A percentile compares a stretch with the other conserved stretches of the same genome.
Conservation (phyloP, 2,329 filamentous ascomycete genomes). For the Ceratocystis papillata region DNA sequence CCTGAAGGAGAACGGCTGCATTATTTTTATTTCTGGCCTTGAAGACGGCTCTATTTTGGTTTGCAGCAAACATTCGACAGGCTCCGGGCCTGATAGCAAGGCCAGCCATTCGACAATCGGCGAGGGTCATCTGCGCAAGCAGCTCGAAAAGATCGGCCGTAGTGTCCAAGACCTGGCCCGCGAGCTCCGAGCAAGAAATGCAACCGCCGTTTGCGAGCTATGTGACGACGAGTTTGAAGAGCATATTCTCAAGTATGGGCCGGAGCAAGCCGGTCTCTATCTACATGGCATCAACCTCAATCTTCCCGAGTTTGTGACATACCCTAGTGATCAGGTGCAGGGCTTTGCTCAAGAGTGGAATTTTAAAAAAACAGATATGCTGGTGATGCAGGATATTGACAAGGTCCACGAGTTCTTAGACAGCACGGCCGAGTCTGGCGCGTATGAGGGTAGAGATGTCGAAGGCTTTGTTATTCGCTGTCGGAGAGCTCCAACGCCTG, state of each 20-base stretch:
- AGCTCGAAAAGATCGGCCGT: conserved; percentile 67
- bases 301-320: conserved; percentile 80
- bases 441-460: conserved; percentile 81
- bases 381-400: conserved; percentile 62
- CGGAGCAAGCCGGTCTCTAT: conserved; percentile 78
- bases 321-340: conserved; percentile 72
- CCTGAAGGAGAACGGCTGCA: conserved; percentile 98
- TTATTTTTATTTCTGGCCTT: conserved; percentile 89
- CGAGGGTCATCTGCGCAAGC: conserved; percentile 68
- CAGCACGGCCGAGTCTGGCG: conserved; percentile 72
- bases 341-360: conserved; percentile 86
- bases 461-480: conserved; percentile 96
- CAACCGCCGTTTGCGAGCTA: conserved; percentile 89
- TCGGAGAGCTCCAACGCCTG: conserved; percentile 49
- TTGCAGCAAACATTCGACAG: conserved; percentile 98
- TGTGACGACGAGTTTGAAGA: conserved; percentile 96
- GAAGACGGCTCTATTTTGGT: conserved; percentile 83
- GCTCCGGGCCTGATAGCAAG: conserved; percentile 57
- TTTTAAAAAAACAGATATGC: conserved; percentile 76
- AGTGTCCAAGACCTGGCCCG: conserved; percentile 66
- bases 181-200: conserved; percentile 67
- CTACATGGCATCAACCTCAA: conserved; percentile 95
- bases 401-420: conserved; percentile 74
- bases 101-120: conserved; percentile 77
- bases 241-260: conserved; percentile 82